Evolutionary conservation across 164 flowering plant genomes (phyloP).

Genomic region (Aristolochia fimbriata): DNA sequence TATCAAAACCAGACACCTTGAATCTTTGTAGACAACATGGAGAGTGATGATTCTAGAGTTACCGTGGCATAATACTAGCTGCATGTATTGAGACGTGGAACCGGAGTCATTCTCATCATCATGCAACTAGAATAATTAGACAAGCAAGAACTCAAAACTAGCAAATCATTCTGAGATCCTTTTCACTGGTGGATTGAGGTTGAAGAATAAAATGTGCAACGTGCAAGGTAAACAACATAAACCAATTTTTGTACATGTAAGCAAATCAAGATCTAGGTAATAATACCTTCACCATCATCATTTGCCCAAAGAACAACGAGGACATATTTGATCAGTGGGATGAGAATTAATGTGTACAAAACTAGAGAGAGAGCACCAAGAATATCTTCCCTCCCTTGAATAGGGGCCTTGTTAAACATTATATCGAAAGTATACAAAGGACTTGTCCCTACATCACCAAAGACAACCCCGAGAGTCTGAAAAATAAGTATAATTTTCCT

Average conservation of each 20-base stretch:
- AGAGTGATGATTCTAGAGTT: too few relatives aligned
- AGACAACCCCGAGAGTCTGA: slow-evolving; percentile 94
- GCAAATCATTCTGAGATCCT: too few relatives aligned
- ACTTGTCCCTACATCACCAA: slow-evolving; percentile 99
- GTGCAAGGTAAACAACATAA: too few relatives aligned
- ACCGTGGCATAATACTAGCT: too few relatives aligned
- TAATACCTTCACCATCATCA: slow-evolving; percentile 96
- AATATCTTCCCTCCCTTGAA: slow-evolving; percentile 70
- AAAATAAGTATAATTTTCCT: slow-evolving; percentile 58
- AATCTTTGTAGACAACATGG: too few relatives aligned
- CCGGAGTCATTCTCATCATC: too few relatives aligned
- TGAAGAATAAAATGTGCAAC: too few relatives aligned
- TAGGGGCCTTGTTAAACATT: slow-evolving; percentile 87
- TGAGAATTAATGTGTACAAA: slow-evolving; percentile 75
- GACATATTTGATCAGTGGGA: slow-evolving; percentile 87
- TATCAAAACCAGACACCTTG: neutral
- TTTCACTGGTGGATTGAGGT: too few relatives aligned
- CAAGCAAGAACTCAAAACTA: too few relatives aligned
- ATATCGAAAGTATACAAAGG: slow-evolving; percentile 94
- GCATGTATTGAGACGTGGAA: too few relatives aligned
- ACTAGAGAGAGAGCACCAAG: slow-evolving; percentile 91
- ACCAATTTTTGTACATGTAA: too few relatives aligned
- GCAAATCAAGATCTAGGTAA: neutral
- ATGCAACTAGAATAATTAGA: too few relatives aligned
- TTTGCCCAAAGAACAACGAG: slow-evolving; percentile 93